Base-by-base conservation (phyloP, 2,329 filamentous ascomycete genomes). In the Pestalotiopsis sp. region DNA sequence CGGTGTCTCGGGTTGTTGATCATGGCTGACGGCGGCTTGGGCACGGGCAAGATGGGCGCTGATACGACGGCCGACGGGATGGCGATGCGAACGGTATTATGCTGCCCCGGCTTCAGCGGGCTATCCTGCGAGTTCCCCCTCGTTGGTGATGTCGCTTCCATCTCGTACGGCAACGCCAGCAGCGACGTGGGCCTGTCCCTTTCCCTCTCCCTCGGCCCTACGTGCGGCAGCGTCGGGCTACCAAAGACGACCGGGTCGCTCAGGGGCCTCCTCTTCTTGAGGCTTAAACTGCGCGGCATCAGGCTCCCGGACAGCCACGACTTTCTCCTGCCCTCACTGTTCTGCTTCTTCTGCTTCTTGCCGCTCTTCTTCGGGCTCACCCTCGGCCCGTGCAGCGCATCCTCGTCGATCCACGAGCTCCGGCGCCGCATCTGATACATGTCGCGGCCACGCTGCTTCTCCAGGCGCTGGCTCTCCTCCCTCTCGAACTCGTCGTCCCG, bases 371-470 rank as follows among this genome's bases (percentile, higher is more conserved):
- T 73, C 69, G 76, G 80, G 49, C 73, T 78, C 63, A 85, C 74
- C 71, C 77, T 79, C 11, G 84, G 84, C 4, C 85, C 84, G 69
- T 86, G 84, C n/a, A 85, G 77, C 67, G 80, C 81, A 64, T 87
- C 84, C 71, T 86, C 85, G 68, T 86, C 84, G 36, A 86, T 83
- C 84, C 84, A 87, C 20, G 80, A 82, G 11, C 71, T 75, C 73
- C 72, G 79, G 66, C 73, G 75, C 17, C 76, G 70, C 38, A 75
- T 70, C 49, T 77, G 72, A 61, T 74, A 71, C 68, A 74, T 68
- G 61, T 70, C 63, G 59, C 74, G 71, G 36, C 77, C 75, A 59
- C 70, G 70, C 66, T 74, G 70, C 71, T 77, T 77, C 62, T 77
- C 74, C 67, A 70, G 31, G 64, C 67, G 17, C 68, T 70, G 27